Evolutionary conservation across 1,139 yeast species (phyloP).

Genomic region (Starmera stellimalicola): DNA sequence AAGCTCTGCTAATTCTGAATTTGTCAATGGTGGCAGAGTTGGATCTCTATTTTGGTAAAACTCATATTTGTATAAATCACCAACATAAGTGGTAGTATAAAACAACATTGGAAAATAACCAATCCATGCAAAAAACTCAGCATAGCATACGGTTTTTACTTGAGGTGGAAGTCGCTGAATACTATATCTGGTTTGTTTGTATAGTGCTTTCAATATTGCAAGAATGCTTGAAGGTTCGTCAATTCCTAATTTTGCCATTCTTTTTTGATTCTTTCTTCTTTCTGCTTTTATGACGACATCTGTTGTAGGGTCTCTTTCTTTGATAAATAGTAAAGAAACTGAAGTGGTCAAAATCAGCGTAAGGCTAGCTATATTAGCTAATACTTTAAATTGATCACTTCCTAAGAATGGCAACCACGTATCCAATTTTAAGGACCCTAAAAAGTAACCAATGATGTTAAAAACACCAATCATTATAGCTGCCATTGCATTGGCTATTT

Average conservation of each 20-base stretch:
- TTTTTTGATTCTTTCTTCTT: slow-evolving; percentile 21
- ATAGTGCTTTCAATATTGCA: slow-evolving; percentile 21
- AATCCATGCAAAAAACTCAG: slow-evolving; percentile 43
- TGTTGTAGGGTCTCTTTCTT: slow-evolving; percentile 35
- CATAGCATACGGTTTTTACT: slow-evolving; percentile 31
- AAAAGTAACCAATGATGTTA: slow-evolving; percentile 42
- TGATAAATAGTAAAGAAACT: slow-evolving; percentile 29
- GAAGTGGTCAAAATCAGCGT: slow-evolving; percentile 30
- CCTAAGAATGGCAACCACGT: slow-evolving; percentile 29
- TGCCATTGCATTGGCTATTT: slow-evolving; percentile 62
- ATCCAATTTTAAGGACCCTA: slow-evolving; percentile 36
- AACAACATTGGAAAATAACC: slow-evolving; percentile 42
- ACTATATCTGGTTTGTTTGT: slow-evolving; percentile 29
- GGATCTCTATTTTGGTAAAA: slow-evolving; percentile 23
- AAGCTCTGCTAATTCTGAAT: slow-evolving; percentile 23
- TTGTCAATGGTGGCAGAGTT: slow-evolving; percentile 42
- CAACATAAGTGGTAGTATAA: slow-evolving; percentile 41
- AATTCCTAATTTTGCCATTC: slow-evolving; percentile 24
- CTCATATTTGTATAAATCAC: slow-evolving; percentile 33
- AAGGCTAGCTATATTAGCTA: slow-evolving; percentile 35
- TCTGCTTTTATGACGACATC: slow-evolving; percentile 30
- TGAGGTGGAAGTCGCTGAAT: slow-evolving; percentile 32
- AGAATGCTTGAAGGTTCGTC: slow-evolving; percentile 17
- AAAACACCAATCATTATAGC: slow-evolving; percentile 57
- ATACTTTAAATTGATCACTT: slow-evolving; percentile 39